phyloP scores from a whole-genome alignment of 2,329 filamentous ascomycete genomes.

The Xylariaceae sp. region DNA sequence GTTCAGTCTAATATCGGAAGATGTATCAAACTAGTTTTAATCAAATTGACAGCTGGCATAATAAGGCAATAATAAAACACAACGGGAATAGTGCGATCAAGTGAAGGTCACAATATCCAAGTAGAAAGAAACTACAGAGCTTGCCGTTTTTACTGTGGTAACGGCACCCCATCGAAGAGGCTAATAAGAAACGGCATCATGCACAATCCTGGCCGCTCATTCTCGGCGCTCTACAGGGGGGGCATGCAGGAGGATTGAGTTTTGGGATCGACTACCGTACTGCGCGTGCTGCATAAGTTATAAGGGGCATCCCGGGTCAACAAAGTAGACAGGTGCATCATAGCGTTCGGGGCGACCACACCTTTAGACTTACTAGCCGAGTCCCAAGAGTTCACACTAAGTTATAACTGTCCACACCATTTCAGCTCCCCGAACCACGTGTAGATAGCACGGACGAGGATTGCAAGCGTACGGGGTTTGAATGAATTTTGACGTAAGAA shows the following conservation, averaged over 20 bases:
- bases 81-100: no score
- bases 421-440: background rate
- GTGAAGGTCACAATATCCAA: no score
- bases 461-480: constrained; percentile 4
- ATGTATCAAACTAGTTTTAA: background rate
- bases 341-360: background rate
- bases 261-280: constrained; percentile 27
- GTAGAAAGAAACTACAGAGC: constrained; percentile 1
- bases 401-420: background rate
- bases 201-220: constrained; percentile 17
- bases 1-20: background rate
- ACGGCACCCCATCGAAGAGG: no score
- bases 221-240: constrained; percentile 19
- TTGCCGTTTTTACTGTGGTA: no score
- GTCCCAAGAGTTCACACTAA: no score
- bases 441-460: background rate
- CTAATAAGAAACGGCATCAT: background rate
- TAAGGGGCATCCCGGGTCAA: constrained; percentile 17
- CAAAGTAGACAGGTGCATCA: constrained; percentile 15
- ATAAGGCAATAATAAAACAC: background rate
- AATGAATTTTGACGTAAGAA: constrained; percentile 18
- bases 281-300: constrained; percentile 21
- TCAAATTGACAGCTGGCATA: background rate
- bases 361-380: no score
- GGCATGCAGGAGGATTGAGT: constrained; percentile 3